Evolutionary conservation across 805 yeast species (phyloP).

Genomic region (Nakazawaea populi): DNA sequence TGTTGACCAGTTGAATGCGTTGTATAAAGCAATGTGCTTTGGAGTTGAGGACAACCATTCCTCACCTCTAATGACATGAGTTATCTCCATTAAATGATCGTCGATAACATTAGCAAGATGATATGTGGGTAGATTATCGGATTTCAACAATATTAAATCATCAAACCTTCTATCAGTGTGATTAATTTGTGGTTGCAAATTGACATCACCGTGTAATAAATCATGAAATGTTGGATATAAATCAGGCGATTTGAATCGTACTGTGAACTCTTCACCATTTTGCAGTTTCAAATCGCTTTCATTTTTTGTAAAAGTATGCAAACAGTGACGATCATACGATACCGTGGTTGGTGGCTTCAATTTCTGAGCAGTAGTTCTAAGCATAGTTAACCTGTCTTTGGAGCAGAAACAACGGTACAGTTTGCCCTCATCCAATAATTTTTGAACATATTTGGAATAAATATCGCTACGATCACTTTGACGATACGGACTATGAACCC

Average conservation of each 20-base stretch:
- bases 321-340: constrained; percentile 84
- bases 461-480: constrained; percentile 76
- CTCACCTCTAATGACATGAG: constrained; percentile 95
- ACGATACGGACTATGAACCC: constrained; percentile 65
- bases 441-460: constrained; percentile 54
- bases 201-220: constrained; percentile 68
- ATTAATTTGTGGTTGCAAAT: constrained; percentile 78
- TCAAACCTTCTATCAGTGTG: constrained; percentile 69
- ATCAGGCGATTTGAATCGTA: constrained; percentile 76
- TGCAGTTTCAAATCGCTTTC: constrained; percentile 33
- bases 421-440: constrained; percentile 52
- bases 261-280: constrained; percentile 37
- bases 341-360: constrained; percentile 87
- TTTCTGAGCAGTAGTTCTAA: constrained; percentile 68
- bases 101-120: constrained; percentile 96
- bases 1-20: constrained; percentile 79
- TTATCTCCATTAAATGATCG: constrained; percentile 86
- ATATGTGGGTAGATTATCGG: constrained; percentile 95
- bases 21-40: constrained; percentile 81
- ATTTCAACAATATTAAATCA: constrained; percentile 82
- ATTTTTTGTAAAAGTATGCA: constrained; percentile 31
- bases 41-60: constrained; percentile 98
- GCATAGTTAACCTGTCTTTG: constrained; percentile 61
- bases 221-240: constrained; percentile 64
- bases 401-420: constrained; percentile 90